phyloP scores from a whole-genome alignment of 1,139 yeast genomes.

The Kurtzmaniella quercitrusa region DNA sequence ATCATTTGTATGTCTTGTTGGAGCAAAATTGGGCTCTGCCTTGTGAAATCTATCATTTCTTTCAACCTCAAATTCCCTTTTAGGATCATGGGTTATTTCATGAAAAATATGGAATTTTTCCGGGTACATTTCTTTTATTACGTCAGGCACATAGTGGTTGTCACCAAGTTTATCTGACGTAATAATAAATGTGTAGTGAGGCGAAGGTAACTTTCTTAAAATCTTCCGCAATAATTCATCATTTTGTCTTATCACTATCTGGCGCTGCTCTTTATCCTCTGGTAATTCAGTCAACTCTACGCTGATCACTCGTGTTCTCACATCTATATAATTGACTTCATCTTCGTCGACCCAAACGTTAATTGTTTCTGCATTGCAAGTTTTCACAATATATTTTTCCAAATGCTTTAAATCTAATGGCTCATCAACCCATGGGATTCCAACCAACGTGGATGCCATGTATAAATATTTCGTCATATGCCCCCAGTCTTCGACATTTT shows the following conservation, averaged over 20 bases:
- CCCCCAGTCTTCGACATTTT: constrained; percentile 45
- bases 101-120: constrained; percentile 40
- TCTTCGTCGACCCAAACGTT: constrained; percentile 41
- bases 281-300: constrained; percentile 53
- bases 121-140: constrained; percentile 25
- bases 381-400: constrained; percentile 36
- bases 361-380: constrained; percentile 47
- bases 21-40: constrained; percentile 31
- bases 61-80: constrained; percentile 50
- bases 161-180: constrained; percentile 30
- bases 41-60: constrained; percentile 44
- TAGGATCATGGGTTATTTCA: constrained; percentile 42
- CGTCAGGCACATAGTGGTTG: constrained; percentile 31
- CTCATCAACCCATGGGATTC: constrained; percentile 50
- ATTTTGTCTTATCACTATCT: constrained; percentile 25
- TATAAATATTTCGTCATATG: constrained; percentile 52
- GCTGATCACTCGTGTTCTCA: constrained; percentile 54
- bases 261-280: constrained; percentile 9
- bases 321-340: constrained; percentile 49
- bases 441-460: constrained; percentile 60
- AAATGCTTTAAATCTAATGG: constrained; percentile 47
- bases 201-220: constrained; percentile 64
- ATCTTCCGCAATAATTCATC: constrained; percentile 53
- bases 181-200: constrained; percentile 52
- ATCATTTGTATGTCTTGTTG: constrained; percentile 29